Evolutionary conservation across 2,329 filamentous ascomycete species (phyloP).

Genomic region (Arthrobotrys megalospora): DNA sequence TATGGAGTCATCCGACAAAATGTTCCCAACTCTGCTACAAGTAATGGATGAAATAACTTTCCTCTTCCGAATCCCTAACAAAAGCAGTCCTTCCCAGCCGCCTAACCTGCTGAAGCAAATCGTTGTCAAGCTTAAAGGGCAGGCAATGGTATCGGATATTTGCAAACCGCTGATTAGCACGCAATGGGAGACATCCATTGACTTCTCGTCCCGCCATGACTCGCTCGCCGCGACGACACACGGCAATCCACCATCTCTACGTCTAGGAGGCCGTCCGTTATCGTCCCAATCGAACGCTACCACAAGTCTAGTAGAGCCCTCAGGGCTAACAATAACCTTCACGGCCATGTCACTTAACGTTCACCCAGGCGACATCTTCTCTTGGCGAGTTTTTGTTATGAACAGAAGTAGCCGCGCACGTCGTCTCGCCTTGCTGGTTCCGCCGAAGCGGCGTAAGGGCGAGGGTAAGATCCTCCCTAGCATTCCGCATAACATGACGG

Average conservation of each 20-base stretch:
- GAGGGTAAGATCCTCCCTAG: conserved; percentile 65
- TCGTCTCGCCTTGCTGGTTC: conserved; percentile 79
- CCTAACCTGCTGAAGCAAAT: conserved; percentile 49
- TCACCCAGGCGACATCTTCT: conserved; percentile 77
- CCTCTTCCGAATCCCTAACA: conserved; percentile 74
- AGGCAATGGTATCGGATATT: conserved; percentile 71
- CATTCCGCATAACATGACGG: conserved; percentile 70
- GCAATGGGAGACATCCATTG: conserved; percentile 78
- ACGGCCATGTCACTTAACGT: conserved; percentile 74
- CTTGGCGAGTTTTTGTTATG: conserved; percentile 81
- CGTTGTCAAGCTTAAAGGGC: conserved; percentile 73
- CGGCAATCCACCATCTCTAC: conserved; percentile 74
- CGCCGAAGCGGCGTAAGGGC: conserved; percentile 76
- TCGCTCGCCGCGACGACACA: conserved; percentile 65
- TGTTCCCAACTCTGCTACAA: conserved; percentile 48
- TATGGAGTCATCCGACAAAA: conserved; percentile 42
- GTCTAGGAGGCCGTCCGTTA: conserved; percentile 69
- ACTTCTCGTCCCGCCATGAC: conserved; percentile 75
- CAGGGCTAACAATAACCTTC: conserved; percentile 80
- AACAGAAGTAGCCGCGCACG: conserved; percentile 77
- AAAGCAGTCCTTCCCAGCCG: conserved; percentile 73
- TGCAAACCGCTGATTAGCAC: conserved; percentile 77
- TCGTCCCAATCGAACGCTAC: conserved; percentile 71
- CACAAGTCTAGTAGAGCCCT: conserved; percentile 28
- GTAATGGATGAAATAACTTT: conserved; percentile 78